Conservation (phyloP, 2,329 filamentous ascomycete genomes). For the Fusarium tricinctum region DNA sequence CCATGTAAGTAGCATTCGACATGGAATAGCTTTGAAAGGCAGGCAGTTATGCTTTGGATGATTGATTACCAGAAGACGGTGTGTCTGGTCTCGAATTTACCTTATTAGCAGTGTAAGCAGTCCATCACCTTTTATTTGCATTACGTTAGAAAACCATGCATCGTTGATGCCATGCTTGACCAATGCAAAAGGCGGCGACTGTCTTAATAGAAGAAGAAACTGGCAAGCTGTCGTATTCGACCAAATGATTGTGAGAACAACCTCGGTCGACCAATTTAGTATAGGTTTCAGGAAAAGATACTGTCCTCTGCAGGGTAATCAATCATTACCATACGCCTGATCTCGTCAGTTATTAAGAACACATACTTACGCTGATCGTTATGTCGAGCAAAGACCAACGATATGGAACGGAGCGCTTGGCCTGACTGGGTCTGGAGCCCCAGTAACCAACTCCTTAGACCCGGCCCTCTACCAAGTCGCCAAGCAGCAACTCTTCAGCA, state of each 20-base stretch:
- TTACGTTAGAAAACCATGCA: background rate
- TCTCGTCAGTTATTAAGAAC: background rate
- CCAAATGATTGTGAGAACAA: conserved; percentile 1
- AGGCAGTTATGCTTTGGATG: conserved; percentile 45
- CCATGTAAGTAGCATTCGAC: conserved; percentile 26
- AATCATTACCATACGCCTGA: background rate
- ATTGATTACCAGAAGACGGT: conserved; percentile 45
- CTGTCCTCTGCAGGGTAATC: background rate
- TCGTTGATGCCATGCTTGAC: background rate
- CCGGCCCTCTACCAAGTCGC: conserved; percentile 20
- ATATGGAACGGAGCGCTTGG: background rate
- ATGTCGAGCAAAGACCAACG: background rate
- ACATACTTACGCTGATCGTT: conserved; percentile 8
- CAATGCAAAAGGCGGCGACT: background rate
- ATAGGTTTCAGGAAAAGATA: background rate
- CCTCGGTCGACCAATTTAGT: conserved; percentile 24
- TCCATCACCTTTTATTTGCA: background rate
- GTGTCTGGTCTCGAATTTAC: conserved; percentile 34
- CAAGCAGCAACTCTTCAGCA: conserved; percentile 11
- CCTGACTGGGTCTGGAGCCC: background rate
- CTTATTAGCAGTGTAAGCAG: conserved; percentile 20
- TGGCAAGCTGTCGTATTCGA: conserved; percentile 6
- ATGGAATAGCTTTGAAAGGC: conserved; percentile 28
- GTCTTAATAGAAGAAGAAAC: background rate
- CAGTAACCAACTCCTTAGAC: background rate